A percentile compares a stretch with the other conserved stretches of the same genome.
Conservation (phyloP, 129 eudicot genomes). For the Solidago caesia region DNA sequence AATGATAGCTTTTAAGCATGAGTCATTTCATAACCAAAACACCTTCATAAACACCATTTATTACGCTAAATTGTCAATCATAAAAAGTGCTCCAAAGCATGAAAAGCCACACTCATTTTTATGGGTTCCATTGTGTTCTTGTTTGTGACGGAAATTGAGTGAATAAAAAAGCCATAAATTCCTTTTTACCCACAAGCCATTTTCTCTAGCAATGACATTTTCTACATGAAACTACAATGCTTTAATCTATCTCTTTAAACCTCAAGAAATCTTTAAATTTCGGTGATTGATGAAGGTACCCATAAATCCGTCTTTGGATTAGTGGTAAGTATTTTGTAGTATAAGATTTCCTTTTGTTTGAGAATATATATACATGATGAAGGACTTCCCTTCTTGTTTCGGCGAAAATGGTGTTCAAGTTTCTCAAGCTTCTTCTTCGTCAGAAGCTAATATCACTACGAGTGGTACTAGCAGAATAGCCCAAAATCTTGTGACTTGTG, state of each 20-base stretch:
- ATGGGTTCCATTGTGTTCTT: slow-evolving; percentile 12
- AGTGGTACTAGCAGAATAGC: slow-evolving; percentile 17
- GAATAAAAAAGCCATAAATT: slow-evolving; percentile 9
- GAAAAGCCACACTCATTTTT: slow-evolving; percentile 34
- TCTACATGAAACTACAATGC: background rate
- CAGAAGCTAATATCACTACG: slow-evolving; percentile 18
- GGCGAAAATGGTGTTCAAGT: slow-evolving; percentile 76
- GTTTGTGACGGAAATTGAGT: slow-evolving; percentile 6
- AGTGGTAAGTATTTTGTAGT: background rate
- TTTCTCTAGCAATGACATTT: slow-evolving; percentile 12
- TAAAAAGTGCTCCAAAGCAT: slow-evolving; percentile 31
- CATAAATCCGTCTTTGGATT: too few species aligned
- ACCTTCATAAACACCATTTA: slow-evolving; percentile 34
- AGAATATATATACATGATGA: slow-evolving; percentile 34
- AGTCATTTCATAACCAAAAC: slow-evolving; percentile 30
- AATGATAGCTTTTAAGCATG: slow-evolving; percentile 35
- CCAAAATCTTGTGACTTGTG: slow-evolving; percentile 64
- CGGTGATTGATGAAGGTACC: too few species aligned
- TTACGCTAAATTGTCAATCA: slow-evolving; percentile 36
- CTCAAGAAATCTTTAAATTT: background rate
- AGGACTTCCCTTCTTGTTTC: slow-evolving; percentile 77
- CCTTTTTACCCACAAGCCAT: slow-evolving; percentile 11
- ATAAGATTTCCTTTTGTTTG: background rate
- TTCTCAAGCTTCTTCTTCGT: slow-evolving; percentile 46
- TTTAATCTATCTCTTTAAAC: background rate